These are phyloP conservation scores for Nigrospora sphaerica DNA, from an alignment of 2,329 filamentous ascomycete genomes.

Conservation along the genomic window DNA sequence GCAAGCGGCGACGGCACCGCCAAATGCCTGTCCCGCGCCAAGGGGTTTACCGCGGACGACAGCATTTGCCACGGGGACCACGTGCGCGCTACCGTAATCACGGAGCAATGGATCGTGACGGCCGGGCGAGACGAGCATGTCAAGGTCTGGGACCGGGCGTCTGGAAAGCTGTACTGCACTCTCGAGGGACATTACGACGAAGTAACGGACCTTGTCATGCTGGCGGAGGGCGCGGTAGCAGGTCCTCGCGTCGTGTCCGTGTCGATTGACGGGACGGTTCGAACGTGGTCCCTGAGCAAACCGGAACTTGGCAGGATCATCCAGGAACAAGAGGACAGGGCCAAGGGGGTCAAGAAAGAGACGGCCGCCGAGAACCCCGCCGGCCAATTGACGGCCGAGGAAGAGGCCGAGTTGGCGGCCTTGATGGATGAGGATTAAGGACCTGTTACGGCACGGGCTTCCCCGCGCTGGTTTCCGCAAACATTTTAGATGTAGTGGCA, in stretches of 20 bases:
- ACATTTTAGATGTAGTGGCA: no score
- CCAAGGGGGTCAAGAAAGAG: constrained; percentile 41
- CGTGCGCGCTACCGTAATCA: constrained; percentile 73
- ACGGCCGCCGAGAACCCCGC: constrained; percentile 36
- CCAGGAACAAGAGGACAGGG: constrained; percentile 41
- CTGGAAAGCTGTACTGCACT: constrained; percentile 65
- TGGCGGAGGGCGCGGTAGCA: constrained; percentile 37
- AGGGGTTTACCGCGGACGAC: constrained; percentile 65
- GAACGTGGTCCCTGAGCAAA: constrained; percentile 72
- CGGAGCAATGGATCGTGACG: constrained; percentile 73
- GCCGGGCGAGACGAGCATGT: constrained; percentile 88
- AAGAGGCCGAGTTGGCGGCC: constrained; percentile 87
- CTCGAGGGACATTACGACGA: constrained; percentile 89
- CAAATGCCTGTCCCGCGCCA: constrained; percentile 67
- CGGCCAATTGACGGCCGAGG: constrained; percentile 70
- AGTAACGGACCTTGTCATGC: constrained; percentile 65
- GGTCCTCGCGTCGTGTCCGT: constrained; percentile 61
- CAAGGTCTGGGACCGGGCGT: constrained; percentile 76
- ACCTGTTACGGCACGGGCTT: not conserved
- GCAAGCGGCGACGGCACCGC: constrained; percentile 85
- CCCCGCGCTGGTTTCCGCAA: no score
- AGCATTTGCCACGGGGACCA: constrained; percentile 78
- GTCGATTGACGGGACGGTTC: constrained; percentile 82
- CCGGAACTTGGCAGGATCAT: constrained; percentile 43
- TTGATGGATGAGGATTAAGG: constrained; percentile 72